A percentile compares a stretch with the other conserved stretches of the same genome.
phyloP scores from a whole-genome alignment of 2,329 filamentous ascomycete species.

The Pyrenochaeta sp. region DNA sequence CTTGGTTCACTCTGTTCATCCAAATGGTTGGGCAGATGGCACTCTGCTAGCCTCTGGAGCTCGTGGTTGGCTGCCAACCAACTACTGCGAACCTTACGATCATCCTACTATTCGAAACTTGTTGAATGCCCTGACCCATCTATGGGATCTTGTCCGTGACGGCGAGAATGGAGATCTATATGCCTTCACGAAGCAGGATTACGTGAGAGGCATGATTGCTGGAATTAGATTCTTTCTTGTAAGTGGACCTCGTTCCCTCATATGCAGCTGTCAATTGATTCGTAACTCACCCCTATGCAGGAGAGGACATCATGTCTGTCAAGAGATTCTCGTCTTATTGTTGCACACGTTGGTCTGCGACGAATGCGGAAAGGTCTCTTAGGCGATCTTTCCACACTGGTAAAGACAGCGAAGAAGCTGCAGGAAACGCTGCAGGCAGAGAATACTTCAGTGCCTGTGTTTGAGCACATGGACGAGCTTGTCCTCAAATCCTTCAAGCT shows the following conservation, averaged over 20 bases:
- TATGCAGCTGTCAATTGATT: neutral
- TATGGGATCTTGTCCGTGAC: constrained; percentile 89
- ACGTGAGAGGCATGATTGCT: constrained; percentile 92
- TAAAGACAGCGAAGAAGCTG: constrained; percentile 86
- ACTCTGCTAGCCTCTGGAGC: constrained; percentile 86
- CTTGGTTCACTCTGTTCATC: constrained; percentile 94
- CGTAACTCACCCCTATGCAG: constrained; percentile 57
- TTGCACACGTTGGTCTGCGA: constrained; percentile 77
- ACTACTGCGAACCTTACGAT: constrained; percentile 96
- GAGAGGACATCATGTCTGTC: constrained; percentile 90
- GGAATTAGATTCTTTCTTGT: constrained; percentile 90
- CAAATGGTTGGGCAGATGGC: constrained; percentile 98
- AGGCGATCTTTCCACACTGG: constrained; percentile 86
- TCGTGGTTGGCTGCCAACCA: constrained; percentile 95
- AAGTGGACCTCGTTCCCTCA: constrained; percentile 51
- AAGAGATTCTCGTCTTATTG: constrained; percentile 78
- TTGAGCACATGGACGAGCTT: constrained; percentile 88
- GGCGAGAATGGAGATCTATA: constrained; percentile 77
- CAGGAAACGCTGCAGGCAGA: constrained; percentile 72
- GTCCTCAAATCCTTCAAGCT: constrained; percentile 93
- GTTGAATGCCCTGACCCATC: constrained; percentile 84
- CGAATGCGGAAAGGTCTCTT: constrained; percentile 86
- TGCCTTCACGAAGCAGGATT: constrained; percentile 89
- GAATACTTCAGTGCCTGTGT: constrained; percentile 58
- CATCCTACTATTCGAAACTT: constrained; percentile 85